Evolutionary conservation across 225 moss, liverwort and hornwort genomes (phyloP), one percentile per base, ranked within the genome.

Genomic region (Ulota crispa): DNA sequence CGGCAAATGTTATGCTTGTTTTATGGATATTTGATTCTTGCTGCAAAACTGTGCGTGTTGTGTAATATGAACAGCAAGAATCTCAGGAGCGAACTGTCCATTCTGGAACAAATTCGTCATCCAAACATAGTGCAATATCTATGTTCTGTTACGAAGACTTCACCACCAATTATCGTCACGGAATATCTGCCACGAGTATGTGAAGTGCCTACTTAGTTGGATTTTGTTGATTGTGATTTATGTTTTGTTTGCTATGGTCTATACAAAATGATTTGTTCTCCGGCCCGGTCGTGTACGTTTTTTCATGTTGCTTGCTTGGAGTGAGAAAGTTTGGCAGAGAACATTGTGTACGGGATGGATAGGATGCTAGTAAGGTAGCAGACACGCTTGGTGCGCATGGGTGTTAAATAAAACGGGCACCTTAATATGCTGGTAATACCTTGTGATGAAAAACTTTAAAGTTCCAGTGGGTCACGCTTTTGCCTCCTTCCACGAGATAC

Each of bases 61-160:
- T 69, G 7, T 26, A 68, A 43, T 77, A 47, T 67, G 36, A 54
- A 52, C 79, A 95, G 95, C 19, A 85, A 69, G 68, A 87, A 82
- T 42, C 87, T 95, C 61, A 85, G 64, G 47, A 30, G 24, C 70
- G 90, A 95, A 65, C 76, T 93, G 20, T 26, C 85, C 36, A 66
- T 89, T 71, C 91, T 92, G 16, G 88, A 92, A 83, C 89, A 76
- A 80, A 87, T 93, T 75, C 93, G 95, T 61, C 93, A 92, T 80
- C 93, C 93, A 43, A 92, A 93, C 71, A 84, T 93, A 76, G 88
- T 91, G 2, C 90, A 95, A 61, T 95, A 93, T 82, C 85, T 95
- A 14, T 88, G 95, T 75, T 89, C 93, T 62, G 87, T 93, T 31
- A 90, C 95, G 21, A 90, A 67, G 75, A 77, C 79, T 57, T 21